Conservation (phyloP, 1,139 yeast genomes). For the Candida dubliniensis region DNA sequence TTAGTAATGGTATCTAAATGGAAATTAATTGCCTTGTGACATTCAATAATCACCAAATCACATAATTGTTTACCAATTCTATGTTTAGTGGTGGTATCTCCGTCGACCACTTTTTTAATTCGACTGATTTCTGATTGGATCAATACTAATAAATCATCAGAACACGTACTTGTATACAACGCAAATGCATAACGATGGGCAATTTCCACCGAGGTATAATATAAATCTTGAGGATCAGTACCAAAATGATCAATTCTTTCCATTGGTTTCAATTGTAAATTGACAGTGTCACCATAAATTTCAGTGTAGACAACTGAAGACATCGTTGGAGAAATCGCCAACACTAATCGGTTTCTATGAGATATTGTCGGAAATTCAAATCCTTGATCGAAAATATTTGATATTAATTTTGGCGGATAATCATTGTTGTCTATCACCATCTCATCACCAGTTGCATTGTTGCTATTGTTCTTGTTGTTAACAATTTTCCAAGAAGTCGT, state of each 20-base stretch:
- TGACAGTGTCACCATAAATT: conserved; percentile 17
- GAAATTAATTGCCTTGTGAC: conserved; percentile 69
- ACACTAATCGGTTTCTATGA: conserved; percentile 31
- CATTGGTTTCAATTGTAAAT: conserved; percentile 31
- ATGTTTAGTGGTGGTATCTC: conserved; percentile 27
- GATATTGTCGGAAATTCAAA: conserved; percentile 42
- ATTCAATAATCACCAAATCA: conserved; percentile 54
- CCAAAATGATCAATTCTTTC: conserved; percentile 22
- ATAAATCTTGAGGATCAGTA: conserved; percentile 30
- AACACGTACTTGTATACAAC: conserved; percentile 60
- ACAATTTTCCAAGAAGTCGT: conserved; percentile 31
- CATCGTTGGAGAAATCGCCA: conserved; percentile 59
- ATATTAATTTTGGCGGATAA: conserved; percentile 34
- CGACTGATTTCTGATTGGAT: conserved; percentile 47
- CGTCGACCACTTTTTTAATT: conserved; percentile 29
- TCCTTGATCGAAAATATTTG: conserved; percentile 59
- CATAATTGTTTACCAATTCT: conserved; percentile 37
- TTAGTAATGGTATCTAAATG: conserved; percentile 61
- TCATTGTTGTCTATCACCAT: background rate
- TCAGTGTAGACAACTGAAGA: conserved; percentile 47
- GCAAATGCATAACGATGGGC: conserved; percentile 68
- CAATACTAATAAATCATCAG: conserved; percentile 66
- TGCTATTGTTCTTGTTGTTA: conserved; percentile 11
- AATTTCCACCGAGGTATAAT: conserved; percentile 54
- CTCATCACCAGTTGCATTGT: background rate